A percentile compares a stretch with the other conserved stretches of the same genome.
These are phyloP conservation scores for Phylloboletellus chloephorus DNA, from an alignment of 1,284 basidiomycete species.

Conservation along the genomic window DNA sequence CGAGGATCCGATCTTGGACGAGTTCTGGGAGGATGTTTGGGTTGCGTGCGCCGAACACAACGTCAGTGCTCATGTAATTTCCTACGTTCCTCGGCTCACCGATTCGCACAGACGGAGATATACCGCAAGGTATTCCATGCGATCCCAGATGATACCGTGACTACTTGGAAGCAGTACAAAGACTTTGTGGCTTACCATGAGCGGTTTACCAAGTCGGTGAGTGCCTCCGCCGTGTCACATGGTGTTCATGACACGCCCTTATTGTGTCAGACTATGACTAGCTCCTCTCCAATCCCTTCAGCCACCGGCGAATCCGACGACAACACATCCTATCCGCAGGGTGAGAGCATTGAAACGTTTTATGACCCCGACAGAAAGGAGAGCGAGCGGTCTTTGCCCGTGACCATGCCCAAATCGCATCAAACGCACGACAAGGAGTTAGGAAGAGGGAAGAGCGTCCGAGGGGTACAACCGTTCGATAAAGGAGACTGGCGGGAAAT, in stretches of 20 bases:
- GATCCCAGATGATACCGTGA: constrained; percentile 84
- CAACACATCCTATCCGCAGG: constrained; percentile 28
- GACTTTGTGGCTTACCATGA: constrained; percentile 78
- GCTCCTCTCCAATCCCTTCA: constrained; percentile 41
- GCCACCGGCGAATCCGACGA: constrained; percentile 54
- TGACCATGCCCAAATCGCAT: constrained; percentile 12
- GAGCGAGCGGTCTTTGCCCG: constrained; percentile 17
- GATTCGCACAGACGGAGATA: constrained; percentile 72
- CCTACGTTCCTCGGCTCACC: constrained; percentile 9
- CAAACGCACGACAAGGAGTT: constrained; percentile 23
- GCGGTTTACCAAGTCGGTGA: constrained; percentile 62
- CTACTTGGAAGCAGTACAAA: constrained; percentile 93
- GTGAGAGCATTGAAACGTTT: constrained; percentile 20
- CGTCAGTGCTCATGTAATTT: constrained; percentile 42
- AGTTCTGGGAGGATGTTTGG: constrained; percentile 89
- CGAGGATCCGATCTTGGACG: constrained; percentile 80
- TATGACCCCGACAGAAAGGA: constrained; percentile 14
- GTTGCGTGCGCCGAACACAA: constrained; percentile 79
- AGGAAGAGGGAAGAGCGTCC: constrained; percentile 31
- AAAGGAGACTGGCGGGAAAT: constrained; percentile 84
- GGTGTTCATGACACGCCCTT: constrained; percentile 3
- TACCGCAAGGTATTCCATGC: constrained; percentile 91
- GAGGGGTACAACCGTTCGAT: constrained; percentile 66
- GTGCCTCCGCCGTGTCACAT: constrained; percentile 15
- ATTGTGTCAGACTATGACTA: constrained; percentile 42